Evolutionary conservation across 2,329 filamentous ascomycete species (phyloP), one percentile per base, ranked within the genome.

Genomic region (Colletotrichum somersetense): DNA sequence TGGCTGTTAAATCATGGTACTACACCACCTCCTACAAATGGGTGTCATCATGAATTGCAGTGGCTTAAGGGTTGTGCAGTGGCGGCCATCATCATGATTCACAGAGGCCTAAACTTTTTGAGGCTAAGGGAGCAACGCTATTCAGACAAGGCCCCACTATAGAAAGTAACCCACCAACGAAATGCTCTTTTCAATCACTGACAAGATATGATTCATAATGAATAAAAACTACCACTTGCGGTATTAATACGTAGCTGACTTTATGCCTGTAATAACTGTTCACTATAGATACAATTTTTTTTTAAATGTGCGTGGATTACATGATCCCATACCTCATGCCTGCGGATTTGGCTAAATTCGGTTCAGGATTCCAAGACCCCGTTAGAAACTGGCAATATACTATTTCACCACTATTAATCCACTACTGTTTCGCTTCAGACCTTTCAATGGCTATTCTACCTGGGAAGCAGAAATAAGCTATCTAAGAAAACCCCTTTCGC

Each of bases 131-230:
- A 11, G 8, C 3, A 18, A 8, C 46, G 35, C 48, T 10, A 44
- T 14, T 12, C 5, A n/a, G 23, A 1, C 4, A 4, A 20, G 5
- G 8, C 10, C 11, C 18, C 11, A 30, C 30, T 3, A 20, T n/a
- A 10, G 12, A 16, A 20, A 5, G 16, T 3, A 5, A 6, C 35
- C 26, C 1, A 16, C 62, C 62, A 56, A 64, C 55, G 18, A 56
- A 10, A 18, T 23, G 42, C 35, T 44, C 38, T 18, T 3, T 14
- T 20, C 7, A 30, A 5, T 23, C 12, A 11, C 11, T 56, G 26
- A 35, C 30, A 26, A 44, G 26, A 50, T 63, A 64, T 64, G 62
- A 64, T 56, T 64, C 62, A 64, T 64, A 64, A 23, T 56, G 62
- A 64, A 55, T 50, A n/a, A 23, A 20, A 55, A 18, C 38, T 26